These are phyloP conservation scores for Plasmodium knowlesi DNA, from an alignment of 169 alveolate genomes.

Conservation along the genomic window DNA sequence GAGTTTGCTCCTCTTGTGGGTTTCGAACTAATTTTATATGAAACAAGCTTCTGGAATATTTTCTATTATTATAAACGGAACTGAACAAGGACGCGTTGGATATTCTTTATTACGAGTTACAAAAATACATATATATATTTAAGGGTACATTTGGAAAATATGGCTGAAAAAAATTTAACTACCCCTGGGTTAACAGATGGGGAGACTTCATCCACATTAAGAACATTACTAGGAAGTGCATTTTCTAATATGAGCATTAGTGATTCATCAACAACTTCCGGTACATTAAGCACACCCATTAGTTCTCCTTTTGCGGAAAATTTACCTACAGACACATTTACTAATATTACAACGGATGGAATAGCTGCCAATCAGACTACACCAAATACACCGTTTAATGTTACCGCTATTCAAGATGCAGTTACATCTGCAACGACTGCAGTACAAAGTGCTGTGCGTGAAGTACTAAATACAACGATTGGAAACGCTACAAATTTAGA, in stretches of 20 bases:
- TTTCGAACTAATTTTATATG: background rate
- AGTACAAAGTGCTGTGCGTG: background rate
- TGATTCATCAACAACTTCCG: background rate
- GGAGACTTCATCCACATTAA: background rate
- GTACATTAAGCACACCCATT: background rate
- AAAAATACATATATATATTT: background rate
- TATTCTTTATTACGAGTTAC: background rate
- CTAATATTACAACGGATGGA: background rate
- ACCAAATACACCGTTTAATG: background rate
- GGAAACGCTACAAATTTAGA: background rate
- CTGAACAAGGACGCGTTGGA: background rate
- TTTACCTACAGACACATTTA: background rate
- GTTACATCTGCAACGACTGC: background rate
- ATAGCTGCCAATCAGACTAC: background rate
- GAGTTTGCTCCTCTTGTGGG: background rate
- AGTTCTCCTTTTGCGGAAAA: background rate
- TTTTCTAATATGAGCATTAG: background rate
- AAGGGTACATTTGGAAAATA: conserved; percentile 1
- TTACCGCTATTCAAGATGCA: background rate
- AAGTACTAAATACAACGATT: background rate
- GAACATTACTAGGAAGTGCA: background rate
- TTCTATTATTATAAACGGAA: background rate
- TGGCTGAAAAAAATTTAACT: conserved; percentile 6
- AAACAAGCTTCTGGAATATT: background rate
- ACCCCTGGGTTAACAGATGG: background rate